These are phyloP conservation scores for Triticum dicoccoides DNA, from an alignment of 176 grass and related monocot genomes.

Conservation along the genomic window DNA sequence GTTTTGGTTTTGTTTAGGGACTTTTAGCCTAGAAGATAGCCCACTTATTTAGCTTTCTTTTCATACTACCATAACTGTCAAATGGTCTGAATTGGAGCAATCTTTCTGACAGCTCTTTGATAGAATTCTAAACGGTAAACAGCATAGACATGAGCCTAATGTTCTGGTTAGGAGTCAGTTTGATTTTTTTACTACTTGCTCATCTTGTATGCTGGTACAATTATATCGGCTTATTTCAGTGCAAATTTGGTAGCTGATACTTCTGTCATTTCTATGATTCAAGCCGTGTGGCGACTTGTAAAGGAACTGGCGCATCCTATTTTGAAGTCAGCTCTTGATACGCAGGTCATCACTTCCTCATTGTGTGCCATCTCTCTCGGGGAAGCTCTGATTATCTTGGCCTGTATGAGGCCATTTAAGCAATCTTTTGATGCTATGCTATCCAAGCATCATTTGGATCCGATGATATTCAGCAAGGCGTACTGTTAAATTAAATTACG, in stretches of 20 bases:
- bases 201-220: background rate
- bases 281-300: background rate
- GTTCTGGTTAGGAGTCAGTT: background rate
- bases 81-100: background rate
- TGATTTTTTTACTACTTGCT: background rate
- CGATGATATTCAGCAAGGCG: background rate
- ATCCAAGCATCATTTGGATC: background rate
- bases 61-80: background rate
- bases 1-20: background rate
- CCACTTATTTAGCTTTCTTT: background rate
- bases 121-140: background rate
- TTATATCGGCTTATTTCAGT: background rate
- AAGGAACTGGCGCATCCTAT: background rate
- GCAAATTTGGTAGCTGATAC: background rate
- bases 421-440: background rate
- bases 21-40: background rate
- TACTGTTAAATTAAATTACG: background rate
- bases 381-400: background rate
- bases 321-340: background rate
- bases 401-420: background rate
- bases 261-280: background rate
- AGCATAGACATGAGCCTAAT: background rate
- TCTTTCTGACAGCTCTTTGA: background rate
- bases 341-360: background rate
- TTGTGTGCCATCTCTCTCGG: background rate